Base-by-base conservation (phyloP, 257 asterid genomes). In the Scutellaria barbata region DNA sequence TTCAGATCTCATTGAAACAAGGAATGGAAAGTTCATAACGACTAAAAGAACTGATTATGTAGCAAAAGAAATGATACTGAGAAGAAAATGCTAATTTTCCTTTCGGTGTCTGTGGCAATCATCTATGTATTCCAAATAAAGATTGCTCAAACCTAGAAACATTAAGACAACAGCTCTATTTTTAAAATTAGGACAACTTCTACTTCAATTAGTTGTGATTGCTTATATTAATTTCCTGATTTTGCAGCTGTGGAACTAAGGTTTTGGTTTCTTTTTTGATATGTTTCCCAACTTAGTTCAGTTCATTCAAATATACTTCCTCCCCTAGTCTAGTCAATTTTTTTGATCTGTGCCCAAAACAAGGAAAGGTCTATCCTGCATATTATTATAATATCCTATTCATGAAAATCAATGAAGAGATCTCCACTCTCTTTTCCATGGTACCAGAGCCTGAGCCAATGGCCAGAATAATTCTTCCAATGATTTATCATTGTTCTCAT, bases 101-200 rank as follows among this genome's bases (percentile, higher is more conserved):
- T 33, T 51, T 59, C 18, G 61, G 56, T 51, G 51, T 62, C 9
- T 53, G 42, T 54, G n/a, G 30, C 22, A 52, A 59, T 41, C 22
- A 52, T 52, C 39, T 41, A 18, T 14, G 13, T 57, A 37, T 47
- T 63, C 48, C 56, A 52, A 66, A 39, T 66, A n/a, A 67, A 71
- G 51, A 53, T 30, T 53, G 33, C 64, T 39, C 50, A 63, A 40
- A 46, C 46, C 76, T 69, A 76, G 47, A 39, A 48, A 52, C 58
- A 63, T 8, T 16, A 33, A 20, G 35, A 9, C 51, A 68, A 62
- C 20, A 52, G 58, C n/a, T 50, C 66, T 60, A 73, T 33, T 16
- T 30, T 20, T 63, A 30, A 64, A 52, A 56, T 57, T 53, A 46
- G 53, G 17, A 17, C 53, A 60, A 48, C 58, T 7, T 60, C 18